Evolutionary conservation across 179 eudicot species (phyloP), one percentile per base, ranked within the genome.

Genomic region (Patellifolia procumbens): DNA sequence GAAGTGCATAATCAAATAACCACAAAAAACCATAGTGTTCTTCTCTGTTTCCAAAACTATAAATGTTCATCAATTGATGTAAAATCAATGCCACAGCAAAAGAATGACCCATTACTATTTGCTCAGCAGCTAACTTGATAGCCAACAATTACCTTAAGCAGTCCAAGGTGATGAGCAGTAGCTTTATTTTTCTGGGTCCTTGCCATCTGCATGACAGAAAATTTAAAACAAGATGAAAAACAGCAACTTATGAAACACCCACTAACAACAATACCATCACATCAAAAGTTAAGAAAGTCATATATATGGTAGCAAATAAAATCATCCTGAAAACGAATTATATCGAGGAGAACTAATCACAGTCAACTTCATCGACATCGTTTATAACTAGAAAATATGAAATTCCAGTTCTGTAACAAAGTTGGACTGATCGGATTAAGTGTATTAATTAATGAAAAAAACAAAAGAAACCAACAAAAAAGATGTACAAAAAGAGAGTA

Each of bases 161-260:
- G 80, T 29, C 98, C 98, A 72, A 94, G 88, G 63, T 94, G 98
- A 86, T 94, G 97, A 5, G 98, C 97, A 72, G 98, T 94, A 53
- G 97, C 98, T 85, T 94, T 94, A 78, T 94, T 94, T 88, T 94
- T 94, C 82, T 94, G 98, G 35, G 98, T 94, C 85, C 80, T 90
- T 62, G 98, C 98, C 98, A 94, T 94, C 98, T 94, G 86, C 75
- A 83, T 34, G 45, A 51, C 20, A 3, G 4, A 59, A 74, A 70
- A 76, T 35, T 77, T 35, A 61, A 43, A 53, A 67, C 67, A 69
- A 70, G 5, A 7, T 43, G 34, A 5, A 58, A 70, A 9, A 72
- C 10, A 42, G 35, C n/a, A 26, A 59, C 62, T 22, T 16, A 20
- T 0, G 7, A 2, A 53, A 10, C 5, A 39, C n/a, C n/a, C 12